Conservation (phyloP, 176 grass and related monocot genomes). For the Oryza meyeriana region DNA sequence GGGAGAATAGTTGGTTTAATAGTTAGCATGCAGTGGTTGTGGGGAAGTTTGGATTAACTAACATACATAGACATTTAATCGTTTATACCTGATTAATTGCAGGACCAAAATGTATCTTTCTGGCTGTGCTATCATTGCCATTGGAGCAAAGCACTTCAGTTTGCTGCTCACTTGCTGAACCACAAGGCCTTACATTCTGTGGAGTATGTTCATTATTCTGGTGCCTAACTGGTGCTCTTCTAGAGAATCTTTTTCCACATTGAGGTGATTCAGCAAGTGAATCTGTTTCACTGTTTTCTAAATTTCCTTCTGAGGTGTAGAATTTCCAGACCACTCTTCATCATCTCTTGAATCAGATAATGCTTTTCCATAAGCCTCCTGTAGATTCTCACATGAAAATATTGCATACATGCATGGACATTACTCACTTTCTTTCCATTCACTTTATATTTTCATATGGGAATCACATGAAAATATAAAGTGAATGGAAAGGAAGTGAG, state of each 20-base stretch:
- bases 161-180: conserved; percentile 26
- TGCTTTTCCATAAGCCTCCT: conserved; percentile 75
- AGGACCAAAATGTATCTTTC: conserved; percentile 37
- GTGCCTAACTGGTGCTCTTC: conserved; percentile 13
- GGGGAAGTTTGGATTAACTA: not conserved
- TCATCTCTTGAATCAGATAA: conserved; percentile 71
- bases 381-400: conserved; percentile 43
- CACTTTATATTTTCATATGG: too few species aligned
- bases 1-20: conserved; percentile 3
- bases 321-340: conserved; percentile 75
- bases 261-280: conserved; percentile 26
- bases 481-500: too few species aligned
- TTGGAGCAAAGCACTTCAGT: conserved; percentile 36
- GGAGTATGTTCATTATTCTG: conserved; percentile 32
- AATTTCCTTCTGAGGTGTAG: conserved; percentile 39
- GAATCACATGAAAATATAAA: too few species aligned
- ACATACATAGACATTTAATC: conserved; percentile 5
- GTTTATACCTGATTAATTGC: conserved; percentile 45
- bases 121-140: conserved; percentile 28
- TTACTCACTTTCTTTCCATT: too few species aligned
- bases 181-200: not conserved
- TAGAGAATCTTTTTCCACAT: conserved; percentile 22
- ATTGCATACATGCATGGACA: too few species aligned
- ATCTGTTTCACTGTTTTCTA: conserved; percentile 44
- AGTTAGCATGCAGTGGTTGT: not conserved